Evolutionary conservation across 768 basidiomycete genomes (phyloP), one percentile per base, ranked within the genome.

Genomic region (Krasilnikovozyma curviuscula): DNA sequence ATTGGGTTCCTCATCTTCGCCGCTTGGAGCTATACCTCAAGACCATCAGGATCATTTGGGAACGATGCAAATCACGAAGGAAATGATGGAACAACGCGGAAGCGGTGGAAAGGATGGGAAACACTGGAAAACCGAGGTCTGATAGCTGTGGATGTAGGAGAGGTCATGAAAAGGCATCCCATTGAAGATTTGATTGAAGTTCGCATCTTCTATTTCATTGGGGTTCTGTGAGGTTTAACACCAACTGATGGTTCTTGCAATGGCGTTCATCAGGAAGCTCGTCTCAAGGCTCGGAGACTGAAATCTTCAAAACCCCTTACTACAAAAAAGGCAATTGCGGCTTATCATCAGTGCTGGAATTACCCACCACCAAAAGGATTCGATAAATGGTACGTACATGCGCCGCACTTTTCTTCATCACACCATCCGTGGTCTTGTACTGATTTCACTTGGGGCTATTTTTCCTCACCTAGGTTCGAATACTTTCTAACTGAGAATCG

Each of bases 371-470:
- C 49, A 18, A 35, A 27, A 19, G 43, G 43, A 5, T 50, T 50
- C 42, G 49, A 50, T 40, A 18, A 23, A 33, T 50, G 49, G 49
- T 50, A 28, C 42, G 49, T 32, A n/a, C 10, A 9, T n/a, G n/a
- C n/a, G n/a, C n/a, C n/a, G 13, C 34, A 16, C 18, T 13, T 27
- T 3, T 16, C 8, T 25, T 28, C 14, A 3, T n/a, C n/a, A n/a
- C n/a, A n/a, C n/a, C n/a, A n/a, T n/a, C n/a, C n/a, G n/a, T n/a
- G n/a, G n/a, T n/a, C n/a, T n/a, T n/a, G n/a, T 25, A 28, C 40
- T 27, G 18, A 18, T 37, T 31, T n/a, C n/a, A n/a, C 16, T 34
- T 21, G 7, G 18, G 23, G 5, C 18, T 34, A 33, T 45, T 10
- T 29, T 30, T 45, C 40, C 41, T 18, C 18, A 19, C 29, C n/a